These are phyloP conservation scores for Pilasporangium apinafurcum DNA, from an alignment of 352 stramenopile species.

Conservation along the genomic window DNA sequence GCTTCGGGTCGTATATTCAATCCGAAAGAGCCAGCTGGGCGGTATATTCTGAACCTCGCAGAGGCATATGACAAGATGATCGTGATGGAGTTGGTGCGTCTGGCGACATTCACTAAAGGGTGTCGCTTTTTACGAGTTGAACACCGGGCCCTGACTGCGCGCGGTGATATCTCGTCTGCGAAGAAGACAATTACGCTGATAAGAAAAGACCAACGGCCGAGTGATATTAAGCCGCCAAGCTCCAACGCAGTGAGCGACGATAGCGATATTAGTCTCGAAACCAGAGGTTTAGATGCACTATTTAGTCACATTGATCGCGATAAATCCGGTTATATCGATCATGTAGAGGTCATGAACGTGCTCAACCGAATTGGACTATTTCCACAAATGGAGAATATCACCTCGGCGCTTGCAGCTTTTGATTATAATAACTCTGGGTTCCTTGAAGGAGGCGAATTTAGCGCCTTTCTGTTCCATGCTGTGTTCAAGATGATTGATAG, in stretches of 20 bases:
- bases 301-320: conserved; percentile 65
- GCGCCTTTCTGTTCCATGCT: conserved; percentile 62
- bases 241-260: not conserved
- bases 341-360: conserved; percentile 47
- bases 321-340: conserved; percentile 48
- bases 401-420: conserved; percentile 32
- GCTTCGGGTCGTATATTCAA: conserved; percentile 51
- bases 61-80: conserved; percentile 83
- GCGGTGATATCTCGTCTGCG: not conserved
- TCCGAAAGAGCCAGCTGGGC: conserved; percentile 55
- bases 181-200: conserved; percentile 39
- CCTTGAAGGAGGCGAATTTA: conserved; percentile 56
- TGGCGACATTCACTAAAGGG: conserved; percentile 65
- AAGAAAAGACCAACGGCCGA: no score
- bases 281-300: conserved; percentile 42
- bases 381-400: conserved; percentile 38
- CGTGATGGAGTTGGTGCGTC: conserved; percentile 57
- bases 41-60: conserved; percentile 55
- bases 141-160: conserved; percentile 21
- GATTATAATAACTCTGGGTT: conserved; percentile 46
- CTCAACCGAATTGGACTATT: conserved; percentile 66
- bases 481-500: conserved; percentile 74
- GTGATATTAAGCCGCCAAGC: conserved; percentile 1
- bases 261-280: conserved; percentile 48
- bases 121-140: conserved; percentile 64